Base-by-base conservation (phyloP, 2,329 filamentous ascomycete genomes). In the Aschersonia sp. region DNA sequence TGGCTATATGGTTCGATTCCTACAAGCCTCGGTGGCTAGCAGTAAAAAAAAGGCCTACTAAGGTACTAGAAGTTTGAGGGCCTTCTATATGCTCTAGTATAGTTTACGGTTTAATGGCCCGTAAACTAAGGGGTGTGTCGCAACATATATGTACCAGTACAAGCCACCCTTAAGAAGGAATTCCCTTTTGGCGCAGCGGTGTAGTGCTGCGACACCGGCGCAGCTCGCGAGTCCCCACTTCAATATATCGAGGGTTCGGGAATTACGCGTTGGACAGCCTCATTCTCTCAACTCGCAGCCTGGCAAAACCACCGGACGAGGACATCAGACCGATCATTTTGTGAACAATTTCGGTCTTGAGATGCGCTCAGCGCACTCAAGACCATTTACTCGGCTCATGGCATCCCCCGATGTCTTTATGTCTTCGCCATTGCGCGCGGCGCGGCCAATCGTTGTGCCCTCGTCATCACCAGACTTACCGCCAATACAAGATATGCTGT, bases 381-480 rank as follows among this genome's bases (percentile, higher is more conserved):
- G 47, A 50, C 47, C 48, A 50, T 47, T 50, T 51, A 31, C 51
- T 47, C 52, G 56, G 50, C 53, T 51, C 35, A 67, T 67, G 65
- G 52, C 58, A 46, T 62, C 63, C 45, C 55, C 61, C 47, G 56
- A 63, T 46, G 58, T 53, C 43, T 62, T 63, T 48, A 51, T 55
- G 30, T 59, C 66, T 48, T 58, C 59, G 47, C 53, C 59, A 44
- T 44, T 56, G 51, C 54, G 61, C 49, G 61, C 54, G 45, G 52
- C 62, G 58, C 64, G 53, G 54, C 62, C 42, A 48, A 51, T 59
- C 48, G 56, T 63, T 20, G 51, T 51, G 10, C 43, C 57, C 6
- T 74, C 74, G 0, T 77, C 74, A 0, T 78, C 75, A 4, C 74
- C 75, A n/a, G 67, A 66, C n/a, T 59, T 80, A 0, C 77, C 77